Evolutionary conservation across 139 green algal genomes (phyloP), one percentile per base, ranked within the genome.

Genomic region (Tetradesmus obliquus): DNA sequence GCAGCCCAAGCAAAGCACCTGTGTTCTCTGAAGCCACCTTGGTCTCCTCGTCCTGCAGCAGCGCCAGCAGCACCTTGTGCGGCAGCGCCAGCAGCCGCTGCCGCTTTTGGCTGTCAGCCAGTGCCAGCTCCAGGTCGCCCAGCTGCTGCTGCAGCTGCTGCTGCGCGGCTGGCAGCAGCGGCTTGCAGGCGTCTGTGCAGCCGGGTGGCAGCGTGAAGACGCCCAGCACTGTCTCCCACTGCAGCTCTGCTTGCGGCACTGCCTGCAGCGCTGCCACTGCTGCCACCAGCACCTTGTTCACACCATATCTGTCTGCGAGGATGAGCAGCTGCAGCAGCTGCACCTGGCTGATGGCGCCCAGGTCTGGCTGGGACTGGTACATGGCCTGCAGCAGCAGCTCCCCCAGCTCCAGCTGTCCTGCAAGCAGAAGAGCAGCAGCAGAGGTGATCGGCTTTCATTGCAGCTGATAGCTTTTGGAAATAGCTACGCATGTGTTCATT

Each of bases 131-230:
- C 66, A 76, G 15, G n/a, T 76, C 17, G 8, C 66, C 66, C 15
- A 76, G 66, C 66, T 76, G 66, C 66, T 76, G 66, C 66, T 76
- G 66, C 66, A 76, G 66, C 66, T 76, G 66, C 66, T 76, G 66
- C 66, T 76, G 66, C 66, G n/a, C n/a, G 15, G 5, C 15, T 5
- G 66, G 66, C 15, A 76, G 66, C 66, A 76, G 66, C 13, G 15
- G 66, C 66, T 76, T 76, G 66, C 66, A 76, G 66, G 66, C 66
- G n/a, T 76, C 66, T 76, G 66, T 24, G 17, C 66, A 76, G 66
- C 66, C 66, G 12, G 17, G 66, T 24, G 66, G 66, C 66, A 76
- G 66, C 15, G 66, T 19, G 66, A 24, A 24, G 17, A 76, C 15
- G 66, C 66, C 66, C n/a, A 76, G 66, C 17, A 76, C 66, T 76